Base-by-base conservation (phyloP, 1,284 basidiomycete genomes). In the Austroboletus niveus region DNA sequence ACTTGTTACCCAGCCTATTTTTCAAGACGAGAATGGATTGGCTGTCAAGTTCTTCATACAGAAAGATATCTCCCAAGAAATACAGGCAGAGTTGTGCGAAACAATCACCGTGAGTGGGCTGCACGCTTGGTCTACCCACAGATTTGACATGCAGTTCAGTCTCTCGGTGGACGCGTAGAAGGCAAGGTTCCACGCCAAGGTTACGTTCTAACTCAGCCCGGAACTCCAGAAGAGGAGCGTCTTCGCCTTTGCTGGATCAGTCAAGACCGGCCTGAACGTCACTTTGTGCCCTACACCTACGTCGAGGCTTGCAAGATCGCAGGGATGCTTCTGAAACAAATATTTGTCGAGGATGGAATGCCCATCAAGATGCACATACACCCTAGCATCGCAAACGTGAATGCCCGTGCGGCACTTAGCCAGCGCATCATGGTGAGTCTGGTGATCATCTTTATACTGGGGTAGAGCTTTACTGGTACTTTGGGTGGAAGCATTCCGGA, bases 1-100 rank as follows among this genome's bases (percentile, higher is more conserved):
- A 52, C n/a, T 14, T 36, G 24, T 40, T 20, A n/a, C 44, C 30
- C 48, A 79, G 78, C 80, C 81, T 46, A 82, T 89, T 55, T 89
- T 89, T 53, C 82, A 85, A 65, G 85, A 86, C 60, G 69, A 64
- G 52, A 79, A 75, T 60, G 81, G 82, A 39, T 65, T 84, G 45
- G 76, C 86, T 5, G 68, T 88, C 73, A 90, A 90, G 63, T 90
- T 90, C 65, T 90, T 89, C 66, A 79, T 90, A 34, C 86, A 89
- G 62, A 87, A 86, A 61, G 87, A 89, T 64, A 74, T 90, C n/a
- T 70, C 79, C 3, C 75, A 83, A 52, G 79, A 84, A 55, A 72
- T 79, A n/a, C 83, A 87, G 59, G 78, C 78, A 5, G 81, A 85
- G 52, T 65, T 90, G 30, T 82, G 80, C 60, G 82, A 87, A 62